Conservation (phyloP, 257 asterid genomes). For the Salvia hispanica region DNA sequence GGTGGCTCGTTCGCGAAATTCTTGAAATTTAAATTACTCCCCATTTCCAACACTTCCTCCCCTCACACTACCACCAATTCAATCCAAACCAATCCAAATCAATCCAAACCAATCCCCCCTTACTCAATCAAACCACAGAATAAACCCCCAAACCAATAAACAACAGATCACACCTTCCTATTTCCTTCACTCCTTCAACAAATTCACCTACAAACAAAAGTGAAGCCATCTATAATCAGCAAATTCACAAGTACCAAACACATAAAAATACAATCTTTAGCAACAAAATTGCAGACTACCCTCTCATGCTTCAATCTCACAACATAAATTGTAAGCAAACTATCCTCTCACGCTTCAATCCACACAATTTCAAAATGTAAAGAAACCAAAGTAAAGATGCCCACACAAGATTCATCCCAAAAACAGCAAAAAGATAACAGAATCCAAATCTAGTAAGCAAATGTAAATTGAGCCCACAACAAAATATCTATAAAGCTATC, state of each 20-base stretch:
- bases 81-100: conserved; percentile 22
- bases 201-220: conserved; percentile 26
- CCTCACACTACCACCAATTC: conserved; percentile 23
- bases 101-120: conserved; percentile 24
- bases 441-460: conserved; percentile 15
- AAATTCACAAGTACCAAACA: conserved; percentile 16
- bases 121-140: conserved; percentile 32
- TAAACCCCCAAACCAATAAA: conserved; percentile 22
- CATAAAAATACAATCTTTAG: background rate
- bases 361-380: background rate
- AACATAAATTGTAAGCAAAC: background rate
- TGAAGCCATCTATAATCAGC: conserved; percentile 1
- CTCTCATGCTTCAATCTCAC: conserved; percentile 9
- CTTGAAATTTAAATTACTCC: conserved; percentile 67
- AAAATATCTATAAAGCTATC: conserved; percentile 28
- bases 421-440: conserved; percentile 14
- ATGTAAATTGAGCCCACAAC: conserved; percentile 16
- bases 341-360: conserved; percentile 21
- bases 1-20: conserved; percentile 50
- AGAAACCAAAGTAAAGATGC: conserved; percentile 24
- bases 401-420: conserved; percentile 22
- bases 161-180: conserved; percentile 9
- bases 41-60: conserved; percentile 46
- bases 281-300: background rate
- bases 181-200: background rate